phyloP scores from a whole-genome alignment of 129 eudicot genomes.

The Logfia minima region DNA sequence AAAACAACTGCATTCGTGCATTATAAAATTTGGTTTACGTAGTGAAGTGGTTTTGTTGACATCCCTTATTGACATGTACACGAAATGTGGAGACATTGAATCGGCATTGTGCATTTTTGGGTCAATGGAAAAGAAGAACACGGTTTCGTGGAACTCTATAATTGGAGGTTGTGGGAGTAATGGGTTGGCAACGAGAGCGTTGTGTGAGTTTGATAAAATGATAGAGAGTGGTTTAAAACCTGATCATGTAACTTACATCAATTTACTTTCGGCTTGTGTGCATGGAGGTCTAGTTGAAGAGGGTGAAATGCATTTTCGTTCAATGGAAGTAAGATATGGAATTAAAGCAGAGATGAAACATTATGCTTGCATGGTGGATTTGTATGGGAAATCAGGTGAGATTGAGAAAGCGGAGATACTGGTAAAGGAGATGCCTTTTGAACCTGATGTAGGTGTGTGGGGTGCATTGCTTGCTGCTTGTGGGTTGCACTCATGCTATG shows the following conservation, averaged over 20 bases:
- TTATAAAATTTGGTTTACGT: constrained; percentile 52
- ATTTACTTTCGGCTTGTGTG: constrained; percentile 75
- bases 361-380: constrained; percentile 88
- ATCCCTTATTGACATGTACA: constrained; percentile 63
- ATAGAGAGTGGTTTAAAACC: constrained; percentile 49
- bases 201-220: constrained; percentile 69
- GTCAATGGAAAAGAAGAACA: constrained; percentile 51
- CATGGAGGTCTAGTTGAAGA: constrained; percentile 79
- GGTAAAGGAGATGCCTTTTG: constrained; percentile 66
- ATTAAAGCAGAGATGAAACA: constrained; percentile 64
- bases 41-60: constrained; percentile 60
- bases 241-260: constrained; percentile 59
- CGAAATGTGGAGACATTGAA: constrained; percentile 79
- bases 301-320: constrained; percentile 57
- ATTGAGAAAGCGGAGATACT: constrained; percentile 64
- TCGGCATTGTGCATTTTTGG: constrained; percentile 50
- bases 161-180: constrained; percentile 76
- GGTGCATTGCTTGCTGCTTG: constrained; percentile 81
- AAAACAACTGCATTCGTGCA: constrained; percentile 58
- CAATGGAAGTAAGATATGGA: constrained; percentile 52
- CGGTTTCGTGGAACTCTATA: constrained; percentile 76
- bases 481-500: constrained; percentile 55
- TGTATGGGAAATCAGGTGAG: constrained; percentile 79
- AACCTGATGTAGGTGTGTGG: constrained; percentile 87
- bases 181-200: constrained; percentile 57